Conservation (phyloP, 805 yeast species). For the Candida gorgasii region DNA sequence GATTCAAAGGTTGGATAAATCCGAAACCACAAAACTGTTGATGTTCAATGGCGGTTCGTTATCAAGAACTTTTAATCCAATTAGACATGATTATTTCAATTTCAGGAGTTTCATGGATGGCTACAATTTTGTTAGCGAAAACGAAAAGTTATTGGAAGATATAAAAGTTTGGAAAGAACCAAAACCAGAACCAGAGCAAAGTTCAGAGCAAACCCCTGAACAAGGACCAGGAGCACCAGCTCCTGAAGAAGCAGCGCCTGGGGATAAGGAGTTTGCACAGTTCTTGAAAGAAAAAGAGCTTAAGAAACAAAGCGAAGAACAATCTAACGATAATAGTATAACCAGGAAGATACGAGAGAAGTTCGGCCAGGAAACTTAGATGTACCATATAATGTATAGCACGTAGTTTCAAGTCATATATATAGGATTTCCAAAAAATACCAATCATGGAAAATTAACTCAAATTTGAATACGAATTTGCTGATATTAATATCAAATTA, state of each 20-base stretch:
- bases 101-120: conserved; percentile 9
- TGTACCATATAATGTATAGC: too few relatives aligned
- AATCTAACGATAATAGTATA: background rate
- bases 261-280: background rate
- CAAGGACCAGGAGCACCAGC: background rate
- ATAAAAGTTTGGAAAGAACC: conserved; percentile 1
- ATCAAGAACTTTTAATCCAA: conserved; percentile 12
- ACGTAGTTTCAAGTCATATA: too few relatives aligned
- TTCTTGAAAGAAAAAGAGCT: background rate
- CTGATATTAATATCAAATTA: too few relatives aligned
- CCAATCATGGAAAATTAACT: too few relatives aligned
- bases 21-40: conserved; percentile 21
- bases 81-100: conserved; percentile 24
- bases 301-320: background rate
- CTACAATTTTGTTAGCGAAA: conserved; percentile 10
- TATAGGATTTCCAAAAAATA: too few relatives aligned
- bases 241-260: background rate
- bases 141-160: conserved; percentile 1
- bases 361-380: too few relatives aligned
- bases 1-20: conserved; percentile 18
- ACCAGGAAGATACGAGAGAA: too few relatives aligned
- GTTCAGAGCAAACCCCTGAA: background rate
- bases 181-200: background rate
- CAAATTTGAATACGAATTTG: too few relatives aligned
- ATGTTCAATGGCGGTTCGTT: conserved; percentile 13